A percentile compares a stretch with the other conserved stretches of the same genome.
Conservation (phyloP, 116 monocot genomes). For the Trichopus zeylanicus region DNA sequence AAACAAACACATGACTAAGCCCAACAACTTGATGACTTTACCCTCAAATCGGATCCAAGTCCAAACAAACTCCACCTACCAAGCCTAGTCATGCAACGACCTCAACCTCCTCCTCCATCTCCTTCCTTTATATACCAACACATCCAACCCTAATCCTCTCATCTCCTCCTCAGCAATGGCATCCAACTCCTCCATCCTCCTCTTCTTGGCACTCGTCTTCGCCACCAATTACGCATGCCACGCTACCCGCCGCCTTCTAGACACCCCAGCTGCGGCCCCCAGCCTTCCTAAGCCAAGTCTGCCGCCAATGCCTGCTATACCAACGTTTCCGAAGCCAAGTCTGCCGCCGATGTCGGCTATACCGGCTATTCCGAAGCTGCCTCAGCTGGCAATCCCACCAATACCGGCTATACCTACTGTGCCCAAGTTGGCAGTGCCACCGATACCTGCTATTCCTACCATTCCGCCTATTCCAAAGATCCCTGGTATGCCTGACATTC, state of each 20-base stretch:
- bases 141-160: not conserved
- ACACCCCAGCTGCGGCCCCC: not conserved
- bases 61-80: no score
- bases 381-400: not conserved
- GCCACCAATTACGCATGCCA: not conserved
- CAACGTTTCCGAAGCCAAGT: no score
- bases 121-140: not conserved
- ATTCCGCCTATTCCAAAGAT: not conserved
- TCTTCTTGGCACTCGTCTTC: not conserved
- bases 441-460: not conserved
- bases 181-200: not conserved
- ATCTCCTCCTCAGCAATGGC: not conserved
- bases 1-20: no score
- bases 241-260: conserved; percentile 5
- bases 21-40: no score
- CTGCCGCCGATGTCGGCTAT: not conserved
- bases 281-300: no score
- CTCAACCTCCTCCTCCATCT: no score
- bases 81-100: no score
- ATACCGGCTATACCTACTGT: not conserved
- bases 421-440: not conserved
- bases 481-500: not conserved
- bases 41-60: no score
- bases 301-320: no score
- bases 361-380: not conserved